Conservation (phyloP, 75 land plant genomes). For the Selaginella moellendorffii region DNA sequence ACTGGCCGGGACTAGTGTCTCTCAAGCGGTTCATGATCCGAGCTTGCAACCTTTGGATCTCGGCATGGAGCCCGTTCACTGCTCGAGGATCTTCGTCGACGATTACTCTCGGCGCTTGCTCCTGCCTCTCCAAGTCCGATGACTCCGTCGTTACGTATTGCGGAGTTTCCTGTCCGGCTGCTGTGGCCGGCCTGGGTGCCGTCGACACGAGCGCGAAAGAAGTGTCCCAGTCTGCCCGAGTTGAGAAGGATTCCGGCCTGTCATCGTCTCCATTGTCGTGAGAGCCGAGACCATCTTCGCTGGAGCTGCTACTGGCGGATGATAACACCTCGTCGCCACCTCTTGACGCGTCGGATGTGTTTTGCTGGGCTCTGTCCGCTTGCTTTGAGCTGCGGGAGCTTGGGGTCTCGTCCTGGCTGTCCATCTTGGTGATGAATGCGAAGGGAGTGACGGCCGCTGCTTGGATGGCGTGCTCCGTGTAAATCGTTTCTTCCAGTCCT, state of each 20-base stretch:
- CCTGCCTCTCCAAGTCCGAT: slow-evolving; percentile 10
- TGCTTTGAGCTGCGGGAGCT: neutral
- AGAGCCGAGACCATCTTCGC: neutral
- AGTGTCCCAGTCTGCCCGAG: slow-evolving; percentile 23
- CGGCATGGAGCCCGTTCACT: slow-evolving; percentile 24
- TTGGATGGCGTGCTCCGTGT: too few relatives aligned
- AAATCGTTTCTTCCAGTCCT: too few relatives aligned
- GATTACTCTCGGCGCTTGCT: slow-evolving; percentile 4
- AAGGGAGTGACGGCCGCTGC: neutral
- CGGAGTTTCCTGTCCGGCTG: slow-evolving; percentile 13
- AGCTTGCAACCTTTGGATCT: slow-evolving; percentile 28
- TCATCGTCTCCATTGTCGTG: neutral
- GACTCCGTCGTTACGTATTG: neutral
- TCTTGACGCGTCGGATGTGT: too few relatives aligned
- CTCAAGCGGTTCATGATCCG: slow-evolving; percentile 31
- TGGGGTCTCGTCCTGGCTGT: neutral
- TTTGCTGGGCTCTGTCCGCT: neutral
- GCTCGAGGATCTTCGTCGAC: slow-evolving; percentile 17
- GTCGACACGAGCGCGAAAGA: slow-evolving; percentile 27
- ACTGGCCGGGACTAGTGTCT: slow-evolving; percentile 16
- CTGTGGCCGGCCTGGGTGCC: slow-evolving; percentile 8
- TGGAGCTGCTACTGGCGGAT: neutral
- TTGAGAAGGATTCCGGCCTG: neutral
- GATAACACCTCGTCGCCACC: neutral
- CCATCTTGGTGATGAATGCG: neutral